Base-by-base conservation (phyloP, 805 yeast species). In the Candida pseudofarinosa region DNA sequence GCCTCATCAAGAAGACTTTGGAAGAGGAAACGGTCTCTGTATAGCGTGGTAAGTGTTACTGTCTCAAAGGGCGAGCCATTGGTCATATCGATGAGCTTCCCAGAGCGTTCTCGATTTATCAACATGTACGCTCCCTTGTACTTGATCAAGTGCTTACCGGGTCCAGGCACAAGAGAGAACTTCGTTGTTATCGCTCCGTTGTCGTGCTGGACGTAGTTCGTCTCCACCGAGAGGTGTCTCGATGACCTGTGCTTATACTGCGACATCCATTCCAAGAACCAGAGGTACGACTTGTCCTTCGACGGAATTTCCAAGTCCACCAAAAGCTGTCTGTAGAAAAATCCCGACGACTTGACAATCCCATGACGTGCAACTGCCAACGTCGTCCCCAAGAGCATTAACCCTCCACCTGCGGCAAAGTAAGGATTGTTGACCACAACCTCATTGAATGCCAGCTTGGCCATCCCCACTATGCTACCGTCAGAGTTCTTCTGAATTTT, bases 201-300 rank as follows among this genome's bases (percentile, higher is more conserved):
- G 53, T 88, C 95, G 63, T 90, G 97, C 60, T 89, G 96, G 12
- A 81, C 69, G 63, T 74, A 89, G 50, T 76, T 79, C 3, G 99
- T 93, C 53, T 88, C 95, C 13, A 93, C 98, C 41, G 95, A 81
- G 42, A 93, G 65, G 60, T 93, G 97, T 51, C 97, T 74, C 12
- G 91, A 83, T 20, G 78, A 68, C 43, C 96, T 68, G 46, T 80
- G 69, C 48, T 88, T 88, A 58, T 86, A 77, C 51, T 79, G 80
- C 0, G 96, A 76, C 96, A 93, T 89, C 98, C 98, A 93, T 49
- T 88, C 93, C 39, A 93, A 71, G 55, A 93, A 90, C 98, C 99
- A 93, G 48, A 81, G 73, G 62, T 91, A 93, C 26, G 96, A 85
- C 58, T 89, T 89, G 61, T 93, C 99, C 60, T 86, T 88, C 17